Evolutionary conservation across 2,329 filamentous ascomycete species (phyloP).

Genomic region (Microcyclospora tardicrescens): DNA sequence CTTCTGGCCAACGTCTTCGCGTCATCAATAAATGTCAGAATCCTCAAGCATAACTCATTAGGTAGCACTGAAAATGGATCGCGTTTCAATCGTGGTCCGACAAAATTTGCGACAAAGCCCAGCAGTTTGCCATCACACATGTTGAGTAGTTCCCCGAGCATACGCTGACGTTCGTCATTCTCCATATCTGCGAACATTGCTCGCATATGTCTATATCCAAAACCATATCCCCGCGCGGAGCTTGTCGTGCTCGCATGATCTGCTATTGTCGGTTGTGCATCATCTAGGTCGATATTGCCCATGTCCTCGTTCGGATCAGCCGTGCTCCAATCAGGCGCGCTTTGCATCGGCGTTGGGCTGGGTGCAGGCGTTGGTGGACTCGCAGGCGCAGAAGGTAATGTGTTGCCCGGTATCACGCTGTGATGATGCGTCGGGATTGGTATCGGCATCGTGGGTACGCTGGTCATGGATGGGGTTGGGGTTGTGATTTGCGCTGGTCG

Average conservation of each 20-base stretch:
- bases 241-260: slow-evolving; percentile 13
- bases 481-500: slow-evolving; percentile 36
- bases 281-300: slow-evolving; percentile 35
- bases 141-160: slow-evolving; percentile 79
- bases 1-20: slow-evolving; percentile 85
- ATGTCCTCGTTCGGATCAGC: slow-evolving; percentile 71
- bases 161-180: slow-evolving; percentile 61
- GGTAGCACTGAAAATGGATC: slow-evolving; percentile 88
- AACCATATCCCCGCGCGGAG: slow-evolving; percentile 16
- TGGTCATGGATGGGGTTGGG: slow-evolving; percentile 12
- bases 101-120: slow-evolving; percentile 92
- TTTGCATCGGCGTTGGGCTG: slow-evolving; percentile 50
- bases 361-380: slow-evolving; percentile 56
- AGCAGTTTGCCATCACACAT: slow-evolving; percentile 90
- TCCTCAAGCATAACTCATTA: slow-evolving; percentile 83
- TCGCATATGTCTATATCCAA: slow-evolving; percentile 56
- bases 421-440: slow-evolving; percentile 32
- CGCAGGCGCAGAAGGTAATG: slow-evolving; percentile 51
- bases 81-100: slow-evolving; percentile 86
- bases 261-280: slow-evolving; percentile 4
- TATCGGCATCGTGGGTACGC: slow-evolving; percentile 29
- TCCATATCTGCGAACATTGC: slow-evolving; percentile 69
- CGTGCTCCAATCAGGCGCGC: slow-evolving; percentile 61
- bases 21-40: slow-evolving; percentile 93
- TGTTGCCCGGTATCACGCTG: slow-evolving; percentile 43